Evolutionary conservation across 768 basidiomycete genomes (phyloP), one percentile per base, ranked within the genome.

Genomic region (Leccinum fibrillosum): DNA sequence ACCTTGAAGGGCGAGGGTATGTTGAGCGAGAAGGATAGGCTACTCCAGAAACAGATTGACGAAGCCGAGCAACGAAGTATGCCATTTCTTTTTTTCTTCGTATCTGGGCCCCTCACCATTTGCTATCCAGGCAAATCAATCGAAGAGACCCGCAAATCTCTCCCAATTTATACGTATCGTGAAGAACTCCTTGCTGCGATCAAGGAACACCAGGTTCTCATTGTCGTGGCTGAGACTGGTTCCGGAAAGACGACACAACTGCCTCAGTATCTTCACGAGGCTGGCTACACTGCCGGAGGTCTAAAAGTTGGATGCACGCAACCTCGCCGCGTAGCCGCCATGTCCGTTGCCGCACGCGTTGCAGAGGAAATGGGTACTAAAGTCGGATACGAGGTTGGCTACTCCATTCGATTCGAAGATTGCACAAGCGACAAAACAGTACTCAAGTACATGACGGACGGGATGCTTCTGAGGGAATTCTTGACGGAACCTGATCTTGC

Each of bases 401-500:
- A 99, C 74, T 96, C 95, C 34, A 99, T 99, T 65, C 92, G 97
- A 32, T 99, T 99, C 76, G 97, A 99, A 75, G 97, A 99, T 74
- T 97, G 94, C 73, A 99, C 97, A 19, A 97, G 93, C 77, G 94
- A 98, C 80, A 98, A 97, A 79, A 99, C 97, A 4, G 89, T 95
- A 47, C 80, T 99, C 68, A 98, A 99, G 75, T 99, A 99, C 75
- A 97, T 99, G 97, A 99, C 97, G 47, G 97, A 99, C 69, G 97
- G 97, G 34, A 98, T 99, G 97, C 80, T 99, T 26, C 77, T 98
- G 48, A 84, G 97, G 67, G 94, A 98, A 74, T 98, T 98, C 74
- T 76, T 99, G 68, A 98, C 97, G 10, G 97, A 99, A 72, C 97
- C 97, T 0, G 93, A 95, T 76, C 75, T 99, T 54, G 96, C 93